A percentile compares a stretch with the other conserved stretches of the same genome.
Conservation (phyloP, 257 asterid species). For the Rhazya stricta region DNA sequence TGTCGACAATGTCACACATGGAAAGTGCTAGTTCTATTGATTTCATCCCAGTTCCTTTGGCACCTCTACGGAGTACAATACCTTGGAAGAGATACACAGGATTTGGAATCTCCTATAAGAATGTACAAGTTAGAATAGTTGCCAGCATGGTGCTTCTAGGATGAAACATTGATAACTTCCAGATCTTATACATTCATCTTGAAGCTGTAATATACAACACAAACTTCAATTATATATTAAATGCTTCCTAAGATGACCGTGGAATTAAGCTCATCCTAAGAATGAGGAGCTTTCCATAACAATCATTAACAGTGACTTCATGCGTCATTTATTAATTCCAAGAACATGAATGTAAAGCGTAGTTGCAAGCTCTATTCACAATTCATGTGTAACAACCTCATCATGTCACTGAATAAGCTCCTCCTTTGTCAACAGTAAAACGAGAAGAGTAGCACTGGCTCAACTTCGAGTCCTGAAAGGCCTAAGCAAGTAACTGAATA, state of each 20-base stretch:
- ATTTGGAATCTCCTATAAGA: slow-evolving; percentile 57
- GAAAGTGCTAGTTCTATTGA: slow-evolving; percentile 97
- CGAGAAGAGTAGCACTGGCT: neutral
- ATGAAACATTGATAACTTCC: neutral
- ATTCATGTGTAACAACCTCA: neutral
- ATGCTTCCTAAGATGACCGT: neutral
- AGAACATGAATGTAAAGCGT: neutral
- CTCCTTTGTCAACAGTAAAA: neutral
- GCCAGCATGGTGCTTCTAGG: neutral
- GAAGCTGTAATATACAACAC: neutral
- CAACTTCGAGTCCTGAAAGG: neutral
- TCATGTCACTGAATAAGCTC: neutral
- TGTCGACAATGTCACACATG: slow-evolving; percentile 94
- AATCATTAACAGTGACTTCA: neutral
- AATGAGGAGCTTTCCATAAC: neutral
- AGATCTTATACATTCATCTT: neutral
- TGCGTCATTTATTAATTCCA: neutral
- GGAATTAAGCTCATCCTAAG: neutral
- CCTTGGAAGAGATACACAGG: slow-evolving; percentile 99
- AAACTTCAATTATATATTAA: neutral
- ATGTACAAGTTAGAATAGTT: neutral
- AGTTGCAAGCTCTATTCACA: neutral
- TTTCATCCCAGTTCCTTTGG: slow-evolving; percentile 99
- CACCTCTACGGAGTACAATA: slow-evolving; percentile 94
- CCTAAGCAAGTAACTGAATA: neutral